These are phyloP conservation scores for Colletotrichum sp. DNA, from an alignment of 2,329 filamentous ascomycete genomes.

Conservation along the genomic window DNA sequence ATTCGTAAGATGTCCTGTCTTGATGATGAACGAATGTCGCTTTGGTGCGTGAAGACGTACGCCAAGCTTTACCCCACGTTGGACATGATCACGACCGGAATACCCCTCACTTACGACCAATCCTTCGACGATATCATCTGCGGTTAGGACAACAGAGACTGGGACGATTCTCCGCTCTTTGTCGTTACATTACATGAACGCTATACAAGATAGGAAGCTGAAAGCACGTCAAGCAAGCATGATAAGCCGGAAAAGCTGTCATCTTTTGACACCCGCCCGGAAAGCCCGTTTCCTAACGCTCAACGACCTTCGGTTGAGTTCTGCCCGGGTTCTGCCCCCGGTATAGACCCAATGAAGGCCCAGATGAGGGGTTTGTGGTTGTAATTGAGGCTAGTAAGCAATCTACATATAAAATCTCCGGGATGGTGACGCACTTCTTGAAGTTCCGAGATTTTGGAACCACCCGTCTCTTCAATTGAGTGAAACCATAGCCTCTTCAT, in stretches of 20 bases:
- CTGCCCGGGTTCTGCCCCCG: not conserved
- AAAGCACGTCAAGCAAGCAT: not conserved
- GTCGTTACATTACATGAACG: not conserved
- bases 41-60: not conserved
- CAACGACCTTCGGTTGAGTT: not conserved
- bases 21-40: not conserved
- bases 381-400: not conserved
- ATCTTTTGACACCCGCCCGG: not conserved
- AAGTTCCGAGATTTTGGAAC: not conserved
- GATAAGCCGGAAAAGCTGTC: not conserved
- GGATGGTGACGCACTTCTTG: not conserved
- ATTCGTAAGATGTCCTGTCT: accelerated
- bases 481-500: not conserved
- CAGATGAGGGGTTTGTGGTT: not conserved
- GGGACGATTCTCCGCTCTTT: not conserved
- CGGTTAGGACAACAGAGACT: not conserved
- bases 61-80: slow-evolving; percentile 10
- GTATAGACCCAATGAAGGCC: accelerated
- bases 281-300: not conserved
- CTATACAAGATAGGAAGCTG: slow-evolving; percentile 6
- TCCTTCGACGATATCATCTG: not conserved
- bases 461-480: not conserved
- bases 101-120: not conserved
- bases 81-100: not conserved
- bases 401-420: not conserved